These are phyloP conservation scores for Fusarium nurragi DNA, from an alignment of 2,329 filamentous ascomycete genomes.

Conservation along the genomic window DNA sequence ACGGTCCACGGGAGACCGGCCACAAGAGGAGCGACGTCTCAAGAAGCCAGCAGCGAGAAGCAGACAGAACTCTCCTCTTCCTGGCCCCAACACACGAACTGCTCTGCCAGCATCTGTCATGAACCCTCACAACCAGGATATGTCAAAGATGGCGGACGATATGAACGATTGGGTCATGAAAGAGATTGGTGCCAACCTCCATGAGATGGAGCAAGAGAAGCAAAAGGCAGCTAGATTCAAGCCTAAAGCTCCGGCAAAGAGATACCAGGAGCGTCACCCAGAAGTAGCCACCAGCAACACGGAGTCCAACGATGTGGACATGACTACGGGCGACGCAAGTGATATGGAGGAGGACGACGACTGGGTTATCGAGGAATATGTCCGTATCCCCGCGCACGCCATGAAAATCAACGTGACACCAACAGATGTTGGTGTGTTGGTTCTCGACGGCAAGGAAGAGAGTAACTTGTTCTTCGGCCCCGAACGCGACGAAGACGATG, in stretches of 20 bases:
- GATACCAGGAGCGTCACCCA: constrained; percentile 66
- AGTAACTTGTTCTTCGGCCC: constrained; percentile 68
- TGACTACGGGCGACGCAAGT: constrained; percentile 52
- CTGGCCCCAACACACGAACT: constrained; percentile 30
- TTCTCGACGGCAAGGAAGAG: constrained; percentile 67
- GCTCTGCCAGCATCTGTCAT: constrained; percentile 49
- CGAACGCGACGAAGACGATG: constrained; percentile 70
- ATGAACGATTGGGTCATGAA: constrained; percentile 69
- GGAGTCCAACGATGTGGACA: constrained; percentile 44
- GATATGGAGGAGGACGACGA: constrained; percentile 61
- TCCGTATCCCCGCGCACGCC: constrained; percentile 65
- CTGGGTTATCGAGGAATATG: constrained; percentile 72
- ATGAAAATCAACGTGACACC: constrained; percentile 58
- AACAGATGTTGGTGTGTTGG: constrained; percentile 64
- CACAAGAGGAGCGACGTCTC: constrained; percentile 41
- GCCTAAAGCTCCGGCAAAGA: constrained; percentile 64
- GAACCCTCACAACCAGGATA: constrained; percentile 53
- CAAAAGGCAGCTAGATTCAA: constrained; percentile 57
- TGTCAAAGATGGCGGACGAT: constrained; percentile 61
- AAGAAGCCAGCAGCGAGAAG: constrained; percentile 49
- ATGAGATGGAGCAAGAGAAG: constrained; percentile 57
- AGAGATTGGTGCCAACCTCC: constrained; percentile 65
- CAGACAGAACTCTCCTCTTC: constrained; percentile 38
- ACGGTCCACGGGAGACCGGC: neutral
- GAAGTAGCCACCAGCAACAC: constrained; percentile 41